Base-by-base conservation (phyloP, 331 rosid species). In the Malus hybrid region DNA sequence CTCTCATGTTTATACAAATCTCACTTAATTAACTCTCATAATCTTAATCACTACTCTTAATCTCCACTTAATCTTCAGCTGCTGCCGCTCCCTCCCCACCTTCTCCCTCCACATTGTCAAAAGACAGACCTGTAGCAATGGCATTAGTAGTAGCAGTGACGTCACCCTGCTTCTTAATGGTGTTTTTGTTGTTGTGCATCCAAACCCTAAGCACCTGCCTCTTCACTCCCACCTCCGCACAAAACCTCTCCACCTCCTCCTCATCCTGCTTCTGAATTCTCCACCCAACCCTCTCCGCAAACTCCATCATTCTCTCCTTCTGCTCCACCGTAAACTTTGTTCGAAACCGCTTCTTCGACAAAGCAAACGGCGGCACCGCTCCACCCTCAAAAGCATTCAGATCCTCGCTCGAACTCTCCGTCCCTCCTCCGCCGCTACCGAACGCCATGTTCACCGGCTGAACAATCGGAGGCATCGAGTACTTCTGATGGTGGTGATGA, bases 141-240 rank as follows among this genome's bases (percentile, higher is more conserved):
- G 63, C 14, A 44, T 44, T 34, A 6, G 50, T 67, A 64, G 52
- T 2, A 39, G 54, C 28, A 29, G n/a, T 7, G 22, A 20, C 28
- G 14, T 79, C 73, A 57, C 61, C 44, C 72, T 67, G 74, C 81
- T 77, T 77, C 78, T 64, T 83, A 64, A 77, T 56, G n/a, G 57
- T 60, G 80, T 81, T 84, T 78, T 86, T 86, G 82, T 86, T 86
- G 56, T 86, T 86, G 22, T 86, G 90, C 90, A 86, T 86, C 90
- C 90, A 86, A 19, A 86, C 90, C 68, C 85, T 86, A 5, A 86
- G 80, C 12, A 86, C 90, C 73, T 76, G 87, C 28, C 90, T 76
- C 76, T 54, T 81, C 33, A 86, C 82, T 24, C 90, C 90, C 33
- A 86, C 77, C 73, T 86, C 90, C 6, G 76, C 67, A 29, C 90